Evolutionary conservation across 345 rosid genomes (phyloP).

Genomic region (Boechera retrofracta): DNA sequence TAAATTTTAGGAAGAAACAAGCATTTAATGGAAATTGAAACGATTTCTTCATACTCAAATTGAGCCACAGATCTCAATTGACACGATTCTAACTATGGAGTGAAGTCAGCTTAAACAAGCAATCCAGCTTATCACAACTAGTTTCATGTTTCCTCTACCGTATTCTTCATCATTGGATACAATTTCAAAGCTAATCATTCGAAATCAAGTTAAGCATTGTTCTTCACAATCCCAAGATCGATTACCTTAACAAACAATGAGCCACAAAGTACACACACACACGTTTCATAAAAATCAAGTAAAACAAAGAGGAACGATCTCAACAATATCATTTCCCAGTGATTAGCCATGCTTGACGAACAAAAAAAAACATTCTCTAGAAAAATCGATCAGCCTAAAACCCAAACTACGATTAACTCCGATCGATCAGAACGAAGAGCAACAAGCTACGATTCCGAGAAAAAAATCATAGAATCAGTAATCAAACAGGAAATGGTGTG

Average conservation of each 20-base stretch:
- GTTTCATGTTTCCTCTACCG: conserved; percentile 2
- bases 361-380: background rate
- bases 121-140: background rate
- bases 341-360: conserved; percentile 7
- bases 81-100: background rate
- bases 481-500: background rate
- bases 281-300: background rate
- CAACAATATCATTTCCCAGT: background rate
- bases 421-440: conserved; percentile 33
- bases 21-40: conserved; percentile 15
- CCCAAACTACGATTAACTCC: conserved; percentile 19
- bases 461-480: background rate
- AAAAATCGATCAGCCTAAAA: conserved; percentile 49
- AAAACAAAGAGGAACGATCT: conserved; percentile 13
- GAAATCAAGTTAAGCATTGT: background rate
- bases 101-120: conserved; percentile 1
- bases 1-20: conserved; percentile 9
- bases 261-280: background rate
- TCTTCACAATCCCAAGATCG: background rate
- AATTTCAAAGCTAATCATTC: conserved; percentile 18
- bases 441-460: conserved; percentile 22
- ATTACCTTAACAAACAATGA: background rate
- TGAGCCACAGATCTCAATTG: conserved; percentile 21
- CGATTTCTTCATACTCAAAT: background rate
- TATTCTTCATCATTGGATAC: background rate